Evolutionary conservation across 1,284 basidiomycete genomes (phyloP).

Genomic region (Veloboletus limbatus): DNA sequence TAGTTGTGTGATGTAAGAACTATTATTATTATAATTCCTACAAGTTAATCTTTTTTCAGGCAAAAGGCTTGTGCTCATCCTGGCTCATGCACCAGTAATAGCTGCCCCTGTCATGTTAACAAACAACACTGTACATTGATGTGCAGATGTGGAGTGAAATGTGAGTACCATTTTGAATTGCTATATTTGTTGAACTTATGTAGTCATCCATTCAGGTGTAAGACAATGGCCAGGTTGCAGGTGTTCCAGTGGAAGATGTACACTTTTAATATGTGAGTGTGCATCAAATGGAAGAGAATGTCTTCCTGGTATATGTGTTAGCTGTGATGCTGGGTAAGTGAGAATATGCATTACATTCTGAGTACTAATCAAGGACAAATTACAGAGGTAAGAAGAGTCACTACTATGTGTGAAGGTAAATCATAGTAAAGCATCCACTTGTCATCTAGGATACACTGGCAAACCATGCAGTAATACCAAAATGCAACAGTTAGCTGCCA

Average conservation of each 20-base stretch:
- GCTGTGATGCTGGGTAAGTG: constrained; percentile 29
- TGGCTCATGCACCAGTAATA: constrained; percentile 35
- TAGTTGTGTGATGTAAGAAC: constrained; percentile 15
- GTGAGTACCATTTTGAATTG: constrained; percentile 24
- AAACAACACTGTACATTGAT: constrained; percentile 37
- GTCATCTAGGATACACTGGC: constrained; percentile 14
- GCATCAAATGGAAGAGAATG: constrained; percentile 20
- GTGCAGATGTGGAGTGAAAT: constrained; percentile 39
- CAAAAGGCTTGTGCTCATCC: constrained; percentile 38
- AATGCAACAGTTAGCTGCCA: constrained; percentile 19
- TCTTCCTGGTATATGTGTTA: constrained; percentile 28
- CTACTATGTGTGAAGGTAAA: not conserved
- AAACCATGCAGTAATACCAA: constrained; percentile 24
- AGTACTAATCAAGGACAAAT: not conserved
- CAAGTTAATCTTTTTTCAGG: constrained; percentile 17
- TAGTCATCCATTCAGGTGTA: constrained; percentile 11
- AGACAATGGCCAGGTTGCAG: constrained; percentile 29
- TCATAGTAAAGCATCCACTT: not conserved
- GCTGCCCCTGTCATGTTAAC: constrained; percentile 35
- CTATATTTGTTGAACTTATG: not conserved
- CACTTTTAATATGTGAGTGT: constrained; percentile 15
- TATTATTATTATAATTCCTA: not conserved
- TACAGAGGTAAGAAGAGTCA: constrained; percentile 23
- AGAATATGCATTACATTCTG: too few species aligned
- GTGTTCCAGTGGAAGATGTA: constrained; percentile 25